Conservation (phyloP, 441 rosid species). For the Pelargonium myrrhifolium region DNA sequence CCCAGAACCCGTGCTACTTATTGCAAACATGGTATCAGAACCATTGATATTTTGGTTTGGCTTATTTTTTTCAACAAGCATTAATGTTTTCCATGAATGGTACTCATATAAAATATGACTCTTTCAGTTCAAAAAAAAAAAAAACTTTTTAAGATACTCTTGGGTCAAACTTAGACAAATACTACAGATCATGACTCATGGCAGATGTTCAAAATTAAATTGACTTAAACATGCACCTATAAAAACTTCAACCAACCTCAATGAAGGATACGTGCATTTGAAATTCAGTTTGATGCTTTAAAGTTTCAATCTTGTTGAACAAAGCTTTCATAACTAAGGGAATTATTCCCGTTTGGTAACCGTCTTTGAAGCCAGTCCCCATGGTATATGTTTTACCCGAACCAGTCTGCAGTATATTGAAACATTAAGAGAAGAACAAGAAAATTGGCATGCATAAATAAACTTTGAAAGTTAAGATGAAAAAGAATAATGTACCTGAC, state of each 20-base stretch:
- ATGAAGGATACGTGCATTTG: conserved; percentile 90
- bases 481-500: conserved; percentile 34
- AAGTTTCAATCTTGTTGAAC: conserved; percentile 68
- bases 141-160: no score
- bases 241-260: conserved; percentile 50
- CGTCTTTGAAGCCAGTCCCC: conserved; percentile 87
- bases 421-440: conserved; percentile 15
- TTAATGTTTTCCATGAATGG: not conserved
- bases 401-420: conserved; percentile 27
- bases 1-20: no score
- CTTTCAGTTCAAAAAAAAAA: no score
- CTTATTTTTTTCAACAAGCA: not conserved
- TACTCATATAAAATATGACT: not conserved
- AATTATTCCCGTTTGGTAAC: conserved; percentile 60
- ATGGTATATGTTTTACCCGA: no score
- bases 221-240: conserved; percentile 4
- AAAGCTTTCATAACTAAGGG: conserved; percentile 83
- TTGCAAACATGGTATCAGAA: not conserved
- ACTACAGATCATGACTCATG: not conserved
- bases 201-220: conserved; percentile 2
- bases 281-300: conserved; percentile 70
- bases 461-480: not conserved
- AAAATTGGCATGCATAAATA: not conserved
- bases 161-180: no score
- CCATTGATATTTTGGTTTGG: not conserved